These are phyloP conservation scores for Saccharum officinarum DNA, from an alignment of 176 grass and related monocot genomes.

Conservation along the genomic window DNA sequence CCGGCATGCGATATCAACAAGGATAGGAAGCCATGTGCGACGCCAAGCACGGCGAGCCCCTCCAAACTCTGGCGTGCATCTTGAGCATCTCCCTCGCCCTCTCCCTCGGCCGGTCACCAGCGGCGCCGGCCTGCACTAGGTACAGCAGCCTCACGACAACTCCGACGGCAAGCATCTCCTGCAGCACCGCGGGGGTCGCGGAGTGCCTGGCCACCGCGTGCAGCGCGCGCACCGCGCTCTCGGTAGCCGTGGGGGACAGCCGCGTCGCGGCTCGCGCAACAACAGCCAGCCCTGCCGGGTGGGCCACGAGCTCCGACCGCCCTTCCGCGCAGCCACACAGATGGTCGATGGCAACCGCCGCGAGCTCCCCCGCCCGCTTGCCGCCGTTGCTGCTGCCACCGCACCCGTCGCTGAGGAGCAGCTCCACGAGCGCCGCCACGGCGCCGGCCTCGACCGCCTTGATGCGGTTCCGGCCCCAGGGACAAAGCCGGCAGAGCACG, in stretches of 20 bases:
- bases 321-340: slow-evolving; percentile 82
- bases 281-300: slow-evolving; percentile 70
- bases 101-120: slow-evolving; percentile 49
- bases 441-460: slow-evolving; percentile 64
- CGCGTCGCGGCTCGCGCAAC: slow-evolving; percentile 51
- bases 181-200: slow-evolving; percentile 51
- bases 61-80: slow-evolving; percentile 85
- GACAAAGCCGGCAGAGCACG: slow-evolving; percentile 49
- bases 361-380: slow-evolving; percentile 46
- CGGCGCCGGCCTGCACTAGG: slow-evolving; percentile 65
- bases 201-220: slow-evolving; percentile 60
- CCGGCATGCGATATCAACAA: slow-evolving; percentile 56
- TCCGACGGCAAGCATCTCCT: slow-evolving; percentile 84
- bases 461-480: slow-evolving; percentile 59
- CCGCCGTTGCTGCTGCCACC: background rate
- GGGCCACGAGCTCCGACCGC: slow-evolving; percentile 54
- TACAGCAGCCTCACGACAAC: slow-evolving; percentile 61
- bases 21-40: slow-evolving; percentile 56
- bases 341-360: slow-evolving; percentile 56
- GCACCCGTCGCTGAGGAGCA: slow-evolving; percentile 53
- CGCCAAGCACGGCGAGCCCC: slow-evolving; percentile 69
- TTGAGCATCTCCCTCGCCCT: slow-evolving; percentile 76
- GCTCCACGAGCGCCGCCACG: slow-evolving; percentile 49
- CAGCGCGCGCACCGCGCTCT: slow-evolving; percentile 60
- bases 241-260: slow-evolving; percentile 51